phyloP scores from a whole-genome alignment of 1,284 basidiomycete genomes.

The Rhodotorula sp. region DNA sequence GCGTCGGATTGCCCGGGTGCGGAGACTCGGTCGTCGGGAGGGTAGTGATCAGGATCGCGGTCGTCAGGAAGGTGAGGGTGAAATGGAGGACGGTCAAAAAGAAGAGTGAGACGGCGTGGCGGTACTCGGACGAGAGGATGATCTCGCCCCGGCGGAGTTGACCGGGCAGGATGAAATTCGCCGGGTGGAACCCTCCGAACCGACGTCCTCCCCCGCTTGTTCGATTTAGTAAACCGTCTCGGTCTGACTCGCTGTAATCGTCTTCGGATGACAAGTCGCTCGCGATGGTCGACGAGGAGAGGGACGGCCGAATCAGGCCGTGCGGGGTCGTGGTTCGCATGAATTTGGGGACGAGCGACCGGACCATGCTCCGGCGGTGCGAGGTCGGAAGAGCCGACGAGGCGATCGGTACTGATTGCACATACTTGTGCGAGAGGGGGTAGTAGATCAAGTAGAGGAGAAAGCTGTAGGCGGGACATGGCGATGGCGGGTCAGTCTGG shows the following conservation, averaged over 20 bases:
- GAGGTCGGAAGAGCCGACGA: slow-evolving; percentile 22
- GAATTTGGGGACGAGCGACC: slow-evolving; percentile 27
- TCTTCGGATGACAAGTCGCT: slow-evolving; percentile 5
- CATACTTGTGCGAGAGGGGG: slow-evolving; percentile 74
- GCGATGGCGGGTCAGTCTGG: neutral
- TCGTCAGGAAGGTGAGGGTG: slow-evolving; percentile 39
- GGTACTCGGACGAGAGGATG: slow-evolving; percentile 41
- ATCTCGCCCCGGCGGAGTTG: slow-evolving; percentile 33
- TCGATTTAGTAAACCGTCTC: neutral
- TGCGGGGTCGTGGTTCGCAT: slow-evolving; percentile 30
- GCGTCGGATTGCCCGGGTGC: slow-evolving; percentile 5
- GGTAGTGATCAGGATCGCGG: slow-evolving; percentile 41
- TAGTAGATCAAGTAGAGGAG: slow-evolving; percentile 91
- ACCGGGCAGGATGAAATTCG: slow-evolving; percentile 36
- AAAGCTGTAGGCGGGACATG: slow-evolving; percentile 56
- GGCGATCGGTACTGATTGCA: slow-evolving; percentile 32
- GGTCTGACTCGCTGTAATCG: neutral
- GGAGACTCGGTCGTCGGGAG: slow-evolving; percentile 32
- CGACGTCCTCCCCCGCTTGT: neutral
- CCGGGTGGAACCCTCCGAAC: slow-evolving; percentile 31
- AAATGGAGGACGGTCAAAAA: slow-evolving; percentile 43
- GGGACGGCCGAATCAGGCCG: slow-evolving; percentile 9
- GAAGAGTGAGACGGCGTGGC: slow-evolving; percentile 41
- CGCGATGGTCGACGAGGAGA: neutral
- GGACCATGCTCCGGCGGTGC: slow-evolving; percentile 19